Evolutionary conservation across 2,329 filamentous ascomycete species (phyloP).

Genomic region (Fusarium subtropicale): DNA sequence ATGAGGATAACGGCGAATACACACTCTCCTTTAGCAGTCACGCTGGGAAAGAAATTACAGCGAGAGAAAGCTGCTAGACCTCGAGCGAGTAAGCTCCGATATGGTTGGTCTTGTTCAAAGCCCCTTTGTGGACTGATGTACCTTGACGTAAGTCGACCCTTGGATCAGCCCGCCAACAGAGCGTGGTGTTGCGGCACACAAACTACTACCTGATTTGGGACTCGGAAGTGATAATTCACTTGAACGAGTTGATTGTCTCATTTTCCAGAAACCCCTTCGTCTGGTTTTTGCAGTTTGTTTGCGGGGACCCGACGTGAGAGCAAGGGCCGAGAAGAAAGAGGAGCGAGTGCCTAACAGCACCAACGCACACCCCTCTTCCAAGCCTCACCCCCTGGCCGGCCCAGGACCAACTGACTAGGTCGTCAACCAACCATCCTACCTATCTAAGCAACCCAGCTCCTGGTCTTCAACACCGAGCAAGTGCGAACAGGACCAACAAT

Average conservation of each 20-base stretch:
- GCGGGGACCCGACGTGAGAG: conserved; percentile 37
- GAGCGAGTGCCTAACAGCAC: conserved; percentile 43
- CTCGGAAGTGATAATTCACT: conserved; percentile 43
- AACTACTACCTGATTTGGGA: conserved; percentile 45
- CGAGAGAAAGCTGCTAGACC: conserved; percentile 21
- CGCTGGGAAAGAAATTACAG: conserved; percentile 25
- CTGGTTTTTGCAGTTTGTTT: conserved; percentile 41
- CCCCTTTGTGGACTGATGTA: conserved; percentile 45
- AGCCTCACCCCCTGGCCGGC: conserved; percentile 42
- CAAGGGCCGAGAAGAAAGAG: conserved; percentile 37
- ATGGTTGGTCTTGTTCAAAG: conserved; percentile 39
- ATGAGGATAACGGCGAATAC: not conserved
- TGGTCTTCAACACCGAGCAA: conserved; percentile 38
- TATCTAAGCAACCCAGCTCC: conserved; percentile 43
- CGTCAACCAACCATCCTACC: conserved; percentile 44
- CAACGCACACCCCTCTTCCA: conserved; percentile 44
- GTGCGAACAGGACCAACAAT: conserved; percentile 46
- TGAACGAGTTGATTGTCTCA: conserved; percentile 37
- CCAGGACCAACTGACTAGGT: conserved; percentile 40
- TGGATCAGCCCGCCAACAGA: conserved; percentile 38
- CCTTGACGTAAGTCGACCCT: conserved; percentile 48
- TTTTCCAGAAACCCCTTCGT: conserved; percentile 33
- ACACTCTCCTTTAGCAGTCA: conserved; percentile 32
- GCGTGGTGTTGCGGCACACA: conserved; percentile 42
- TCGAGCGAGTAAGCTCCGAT: conserved; percentile 36